phyloP scores from a whole-genome alignment of 2,329 filamentous ascomycete genomes.

The Nemania sp. region DNA sequence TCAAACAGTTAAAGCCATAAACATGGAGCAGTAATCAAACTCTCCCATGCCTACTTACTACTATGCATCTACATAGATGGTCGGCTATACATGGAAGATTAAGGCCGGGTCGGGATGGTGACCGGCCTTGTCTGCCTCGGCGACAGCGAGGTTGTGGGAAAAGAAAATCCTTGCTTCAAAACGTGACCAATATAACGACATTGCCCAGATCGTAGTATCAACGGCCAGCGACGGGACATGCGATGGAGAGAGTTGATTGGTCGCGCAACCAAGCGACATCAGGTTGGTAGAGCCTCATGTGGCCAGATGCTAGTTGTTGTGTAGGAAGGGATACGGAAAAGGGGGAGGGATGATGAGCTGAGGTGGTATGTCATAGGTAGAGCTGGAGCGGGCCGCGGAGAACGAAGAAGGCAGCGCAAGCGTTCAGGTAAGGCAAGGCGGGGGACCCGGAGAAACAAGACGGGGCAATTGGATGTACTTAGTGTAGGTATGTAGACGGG shows the following conservation, averaged over 20 bases:
- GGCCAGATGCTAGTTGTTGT: conserved; percentile 10
- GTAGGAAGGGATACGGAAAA: background rate
- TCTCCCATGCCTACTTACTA: background rate
- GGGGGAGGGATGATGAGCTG: conserved; percentile 24
- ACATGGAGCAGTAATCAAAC: conserved; percentile 10
- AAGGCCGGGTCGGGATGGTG: conserved; percentile 2
- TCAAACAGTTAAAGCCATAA: conserved; percentile 6
- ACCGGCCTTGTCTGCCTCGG: background rate
- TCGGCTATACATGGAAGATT: conserved; percentile 1
- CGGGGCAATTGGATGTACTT: background rate
- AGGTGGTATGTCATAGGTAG: conserved; percentile 25
- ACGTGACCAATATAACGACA: conserved; percentile 18
- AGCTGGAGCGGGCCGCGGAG: conserved; percentile 12
- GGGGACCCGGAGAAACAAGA: conserved; percentile 10
- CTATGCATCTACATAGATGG: background rate
- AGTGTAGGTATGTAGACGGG: too few species aligned
- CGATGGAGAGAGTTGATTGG: conserved; percentile 24
- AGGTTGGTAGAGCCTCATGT: conserved; percentile 32
- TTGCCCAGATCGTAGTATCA: background rate
- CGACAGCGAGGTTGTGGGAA: background rate
- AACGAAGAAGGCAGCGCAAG: conserved; percentile 17
- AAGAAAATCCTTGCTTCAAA: conserved; percentile 16
- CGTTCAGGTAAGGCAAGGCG: conserved; percentile 1
- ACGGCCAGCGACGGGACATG: conserved; percentile 2
- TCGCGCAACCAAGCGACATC: conserved; percentile 21